Percentiles rank a stretch among this genome's conserved stretches.
These are phyloP conservation scores for Pythium aristosporum DNA, from an alignment of 352 stramenopile species.

Conservation along the genomic window DNA sequence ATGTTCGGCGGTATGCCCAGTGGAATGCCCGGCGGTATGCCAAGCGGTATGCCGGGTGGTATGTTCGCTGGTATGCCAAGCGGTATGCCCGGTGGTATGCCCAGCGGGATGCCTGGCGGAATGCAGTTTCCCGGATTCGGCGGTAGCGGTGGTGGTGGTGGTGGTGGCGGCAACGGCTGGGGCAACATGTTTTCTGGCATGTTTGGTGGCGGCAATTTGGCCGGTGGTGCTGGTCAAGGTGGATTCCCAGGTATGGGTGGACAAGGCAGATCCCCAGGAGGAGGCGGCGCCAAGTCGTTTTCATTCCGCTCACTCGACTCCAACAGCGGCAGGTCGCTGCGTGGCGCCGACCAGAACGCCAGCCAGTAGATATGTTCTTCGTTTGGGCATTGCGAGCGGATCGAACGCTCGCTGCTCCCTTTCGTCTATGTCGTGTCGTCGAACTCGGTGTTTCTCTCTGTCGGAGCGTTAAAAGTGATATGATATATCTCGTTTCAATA, in stretches of 20 bases:
- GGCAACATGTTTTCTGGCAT: background rate
- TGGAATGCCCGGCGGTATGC: no score
- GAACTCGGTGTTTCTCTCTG: background rate
- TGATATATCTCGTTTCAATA: background rate
- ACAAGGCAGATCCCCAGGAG: background rate
- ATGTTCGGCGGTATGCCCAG: no score
- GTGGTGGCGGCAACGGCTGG: background rate
- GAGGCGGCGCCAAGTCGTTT: conserved; percentile 8
- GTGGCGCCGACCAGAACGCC: conserved; percentile 5
- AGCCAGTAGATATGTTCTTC: background rate
- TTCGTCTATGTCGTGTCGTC: background rate
- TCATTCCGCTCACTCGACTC: conserved; percentile 9
- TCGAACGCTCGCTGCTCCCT: background rate
- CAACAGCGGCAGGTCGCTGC: conserved; percentile 5
- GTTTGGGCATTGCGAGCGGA: background rate
- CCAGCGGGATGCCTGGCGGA: background rate
- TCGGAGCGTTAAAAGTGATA: background rate
- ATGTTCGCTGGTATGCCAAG: no score
- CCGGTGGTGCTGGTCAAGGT: background rate
- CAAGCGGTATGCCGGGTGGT: no score
- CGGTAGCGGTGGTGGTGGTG: background rate
- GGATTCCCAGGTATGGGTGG: background rate
- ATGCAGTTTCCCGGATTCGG: no score
- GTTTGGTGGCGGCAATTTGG: background rate
- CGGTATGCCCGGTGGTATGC: background rate